Evolutionary conservation across 768 basidiomycete genomes (phyloP).

Genomic region (Lactarius tabidus): DNA sequence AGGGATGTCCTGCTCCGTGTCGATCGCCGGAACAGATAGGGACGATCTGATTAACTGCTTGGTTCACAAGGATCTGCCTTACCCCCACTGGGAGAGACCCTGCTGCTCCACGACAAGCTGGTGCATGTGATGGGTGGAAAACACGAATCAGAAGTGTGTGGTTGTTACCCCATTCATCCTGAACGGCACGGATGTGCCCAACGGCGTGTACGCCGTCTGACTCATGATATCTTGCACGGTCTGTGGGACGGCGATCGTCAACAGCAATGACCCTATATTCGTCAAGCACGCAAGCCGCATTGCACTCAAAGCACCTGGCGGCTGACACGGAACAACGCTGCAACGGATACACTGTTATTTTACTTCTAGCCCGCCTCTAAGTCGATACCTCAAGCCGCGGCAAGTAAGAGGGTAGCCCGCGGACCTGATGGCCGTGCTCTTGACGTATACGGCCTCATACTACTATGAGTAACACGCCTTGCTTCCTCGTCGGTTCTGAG

Average conservation of each 20-base stretch:
- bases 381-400: not conserved
- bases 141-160: not conserved
- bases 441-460: not conserved
- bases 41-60: not conserved
- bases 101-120: not conserved
- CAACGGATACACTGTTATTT: not conserved
- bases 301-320: no score
- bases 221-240: not conserved
- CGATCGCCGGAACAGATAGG: not conserved
- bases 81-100: not conserved
- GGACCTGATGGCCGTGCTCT: not conserved
- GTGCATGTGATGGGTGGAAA: not conserved
- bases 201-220: no score
- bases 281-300: no score
- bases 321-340: no score
- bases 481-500: no score
- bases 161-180: not conserved
- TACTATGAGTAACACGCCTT: not conserved
- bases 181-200: not conserved
- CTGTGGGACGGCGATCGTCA: no score
- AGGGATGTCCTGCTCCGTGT: not conserved
- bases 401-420: not conserved
- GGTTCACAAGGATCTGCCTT: not conserved
- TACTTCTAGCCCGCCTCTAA: not conserved
- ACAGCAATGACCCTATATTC: not conserved